Percentiles rank a stretch among this genome's conserved stretches.
Evolutionary conservation across 257 asterid genomes (phyloP).

Genomic region (Ehretia macrophylla): DNA sequence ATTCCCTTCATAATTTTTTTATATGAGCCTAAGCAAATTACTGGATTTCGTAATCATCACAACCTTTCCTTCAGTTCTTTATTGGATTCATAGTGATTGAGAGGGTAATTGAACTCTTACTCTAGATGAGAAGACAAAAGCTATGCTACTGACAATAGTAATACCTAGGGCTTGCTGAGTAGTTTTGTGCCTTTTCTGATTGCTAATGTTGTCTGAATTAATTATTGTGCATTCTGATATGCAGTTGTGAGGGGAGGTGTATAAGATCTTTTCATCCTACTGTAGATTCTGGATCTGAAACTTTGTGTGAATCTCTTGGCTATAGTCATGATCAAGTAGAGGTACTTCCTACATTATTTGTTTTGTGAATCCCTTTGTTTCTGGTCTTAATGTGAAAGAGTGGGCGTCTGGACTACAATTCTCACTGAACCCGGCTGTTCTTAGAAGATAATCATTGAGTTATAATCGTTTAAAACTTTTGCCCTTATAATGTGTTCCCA

Average conservation of each 20-base stretch:
- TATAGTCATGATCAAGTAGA: constrained; percentile 42
- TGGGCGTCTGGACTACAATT: no score
- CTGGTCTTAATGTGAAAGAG: background rate
- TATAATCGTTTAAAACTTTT: background rate
- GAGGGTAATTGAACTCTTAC: background rate
- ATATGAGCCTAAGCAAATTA: background rate
- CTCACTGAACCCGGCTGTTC: no score
- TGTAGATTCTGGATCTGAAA: constrained; percentile 46
- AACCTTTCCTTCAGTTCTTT: no score
- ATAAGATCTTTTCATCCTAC: constrained; percentile 75
- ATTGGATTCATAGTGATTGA: no score
- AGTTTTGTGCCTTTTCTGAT: constrained; percentile 7
- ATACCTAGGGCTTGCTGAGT: background rate
- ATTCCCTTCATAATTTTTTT: constrained; percentile 1
- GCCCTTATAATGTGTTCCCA: background rate
- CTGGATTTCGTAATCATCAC: no score
- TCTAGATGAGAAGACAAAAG: background rate
- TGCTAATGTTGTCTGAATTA: constrained; percentile 13
- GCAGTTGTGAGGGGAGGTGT: constrained; percentile 86
- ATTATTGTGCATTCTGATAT: constrained; percentile 11
- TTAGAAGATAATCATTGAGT: background rate
- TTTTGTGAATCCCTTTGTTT: background rate
- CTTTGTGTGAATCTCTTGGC: constrained; percentile 65
- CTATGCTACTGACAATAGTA: background rate
- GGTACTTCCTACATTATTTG: constrained; percentile 26